A percentile compares a stretch with the other conserved stretches of the same genome.
These are phyloP conservation scores for Tritrichomonas foetus DNA, from an alignment of 208 protist genomes.

Conservation along the genomic window DNA sequence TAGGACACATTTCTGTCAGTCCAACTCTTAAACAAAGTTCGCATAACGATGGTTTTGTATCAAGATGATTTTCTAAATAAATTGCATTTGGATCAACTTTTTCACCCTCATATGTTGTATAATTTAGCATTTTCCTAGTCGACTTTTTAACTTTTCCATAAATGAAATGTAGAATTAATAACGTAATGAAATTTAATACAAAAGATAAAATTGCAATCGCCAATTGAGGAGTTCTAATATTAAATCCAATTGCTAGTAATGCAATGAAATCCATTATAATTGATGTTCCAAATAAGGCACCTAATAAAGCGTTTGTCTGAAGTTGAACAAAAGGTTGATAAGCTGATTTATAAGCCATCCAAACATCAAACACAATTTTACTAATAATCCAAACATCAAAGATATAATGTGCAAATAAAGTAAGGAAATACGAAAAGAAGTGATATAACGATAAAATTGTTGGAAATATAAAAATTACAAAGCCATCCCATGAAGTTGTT, in stretches of 20 bases:
- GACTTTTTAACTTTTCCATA: too few species aligned
- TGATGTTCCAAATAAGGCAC: background rate
- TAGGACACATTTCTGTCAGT: background rate
- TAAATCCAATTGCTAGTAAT: too few species aligned
- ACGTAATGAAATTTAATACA: too few species aligned
- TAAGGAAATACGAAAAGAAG: background rate
- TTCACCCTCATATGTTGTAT: too few species aligned
- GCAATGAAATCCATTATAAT: background rate
- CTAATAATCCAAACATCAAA: background rate
- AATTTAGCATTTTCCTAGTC: too few species aligned
- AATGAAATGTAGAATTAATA: too few species aligned
- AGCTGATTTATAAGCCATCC: background rate
- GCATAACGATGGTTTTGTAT: background rate
- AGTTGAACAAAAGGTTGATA: background rate
- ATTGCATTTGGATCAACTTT: too few species aligned
- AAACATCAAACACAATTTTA: background rate
- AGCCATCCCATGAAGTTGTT: background rate
- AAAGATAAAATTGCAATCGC: too few species aligned
- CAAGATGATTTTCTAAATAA: too few species aligned
- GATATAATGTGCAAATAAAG: background rate
- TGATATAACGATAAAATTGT: background rate
- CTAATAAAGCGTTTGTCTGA: background rate
- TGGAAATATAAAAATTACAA: background rate
- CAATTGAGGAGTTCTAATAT: too few species aligned
- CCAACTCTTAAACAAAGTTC: conserved; percentile 14